Evolutionary conservation across 306 rosid genomes (phyloP).

Genomic region (Quercus engelmannii): DNA sequence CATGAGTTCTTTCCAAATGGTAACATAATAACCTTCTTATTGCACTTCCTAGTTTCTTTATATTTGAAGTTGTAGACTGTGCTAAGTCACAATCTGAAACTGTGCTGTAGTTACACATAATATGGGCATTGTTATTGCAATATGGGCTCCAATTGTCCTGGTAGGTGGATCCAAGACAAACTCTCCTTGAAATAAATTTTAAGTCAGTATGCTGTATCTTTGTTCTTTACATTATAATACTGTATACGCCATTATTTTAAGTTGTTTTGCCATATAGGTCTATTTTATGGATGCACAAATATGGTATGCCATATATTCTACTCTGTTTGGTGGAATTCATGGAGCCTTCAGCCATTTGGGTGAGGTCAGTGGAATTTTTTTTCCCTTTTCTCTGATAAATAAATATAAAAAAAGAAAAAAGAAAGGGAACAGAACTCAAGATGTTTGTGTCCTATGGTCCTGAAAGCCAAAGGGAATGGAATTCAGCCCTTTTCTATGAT

Average conservation of each 20-base stretch:
- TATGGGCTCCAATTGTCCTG: constrained; percentile 96
- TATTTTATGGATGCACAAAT: constrained; percentile 97
- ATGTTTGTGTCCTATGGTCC: no score
- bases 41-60: constrained; percentile 8
- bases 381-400: not conserved
- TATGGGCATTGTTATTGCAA: constrained; percentile 58
- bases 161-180: constrained; percentile 44
- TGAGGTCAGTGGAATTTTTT: constrained; percentile 67
- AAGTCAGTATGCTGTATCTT: constrained; percentile 15
- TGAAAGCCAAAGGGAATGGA: no score
- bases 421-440: no score
- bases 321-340: constrained; percentile 83
- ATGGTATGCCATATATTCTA: constrained; percentile 97
- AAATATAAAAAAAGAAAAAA: not conserved
- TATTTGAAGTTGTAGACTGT: constrained; percentile 18
- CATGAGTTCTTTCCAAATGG: constrained; percentile 94
- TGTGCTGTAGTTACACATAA: constrained; percentile 60
- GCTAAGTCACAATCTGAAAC: constrained; percentile 24
- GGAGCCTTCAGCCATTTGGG: constrained; percentile 99
- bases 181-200: constrained; percentile 11
- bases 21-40: constrained; percentile 30
- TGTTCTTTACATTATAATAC: constrained; percentile 12
- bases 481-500: no score
- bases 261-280: constrained; percentile 55
- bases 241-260: constrained; percentile 12